Conservation (phyloP, 2,329 filamentous ascomycete genomes). For the Annulohypoxylon truncatum region DNA sequence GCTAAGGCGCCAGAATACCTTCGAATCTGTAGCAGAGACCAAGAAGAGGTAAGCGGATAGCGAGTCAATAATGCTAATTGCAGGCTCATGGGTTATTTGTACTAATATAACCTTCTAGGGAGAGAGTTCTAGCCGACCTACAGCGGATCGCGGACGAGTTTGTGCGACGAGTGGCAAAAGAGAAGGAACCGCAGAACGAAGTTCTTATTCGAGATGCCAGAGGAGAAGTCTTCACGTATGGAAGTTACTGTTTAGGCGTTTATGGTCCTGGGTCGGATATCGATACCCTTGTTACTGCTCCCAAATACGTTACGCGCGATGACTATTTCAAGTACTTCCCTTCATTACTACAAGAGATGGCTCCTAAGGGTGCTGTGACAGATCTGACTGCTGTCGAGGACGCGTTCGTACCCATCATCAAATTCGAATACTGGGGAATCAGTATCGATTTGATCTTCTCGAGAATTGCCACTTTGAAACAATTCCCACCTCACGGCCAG, state of each 20-base stretch:
- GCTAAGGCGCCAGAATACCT: conserved; percentile 89
- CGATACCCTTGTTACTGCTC: conserved; percentile 92
- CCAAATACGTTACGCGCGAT: conserved; percentile 86
- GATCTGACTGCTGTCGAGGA: conserved; percentile 88
- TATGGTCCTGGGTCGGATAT: conserved; percentile 98
- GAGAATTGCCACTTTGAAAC: conserved; percentile 74
- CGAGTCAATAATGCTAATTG: background rate
- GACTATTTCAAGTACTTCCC: conserved; percentile 95
- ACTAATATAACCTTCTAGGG: conserved; percentile 57
- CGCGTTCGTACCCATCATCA: conserved; percentile 96
- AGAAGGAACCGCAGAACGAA: conserved; percentile 77
- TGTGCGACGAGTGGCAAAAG: conserved; percentile 80
- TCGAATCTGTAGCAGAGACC: conserved; percentile 85
- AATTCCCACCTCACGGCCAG: conserved; percentile 74
- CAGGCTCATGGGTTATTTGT: conserved; percentile 48
- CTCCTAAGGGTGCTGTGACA: conserved; percentile 81
- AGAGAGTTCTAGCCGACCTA: conserved; percentile 78
- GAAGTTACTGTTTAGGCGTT: conserved; percentile 93
- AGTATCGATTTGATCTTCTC: conserved; percentile 96
- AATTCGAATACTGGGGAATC: conserved; percentile 89
- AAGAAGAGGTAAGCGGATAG: conserved; percentile 74
- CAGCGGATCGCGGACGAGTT: conserved; percentile 87
- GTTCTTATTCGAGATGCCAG: conserved; percentile 84
- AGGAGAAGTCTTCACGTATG: conserved; percentile 95
- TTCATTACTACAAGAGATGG: conserved; percentile 79